These are phyloP conservation scores for Chrysoporthe puriensis DNA, from an alignment of 2,329 filamentous ascomycete genomes.

Conservation along the genomic window DNA sequence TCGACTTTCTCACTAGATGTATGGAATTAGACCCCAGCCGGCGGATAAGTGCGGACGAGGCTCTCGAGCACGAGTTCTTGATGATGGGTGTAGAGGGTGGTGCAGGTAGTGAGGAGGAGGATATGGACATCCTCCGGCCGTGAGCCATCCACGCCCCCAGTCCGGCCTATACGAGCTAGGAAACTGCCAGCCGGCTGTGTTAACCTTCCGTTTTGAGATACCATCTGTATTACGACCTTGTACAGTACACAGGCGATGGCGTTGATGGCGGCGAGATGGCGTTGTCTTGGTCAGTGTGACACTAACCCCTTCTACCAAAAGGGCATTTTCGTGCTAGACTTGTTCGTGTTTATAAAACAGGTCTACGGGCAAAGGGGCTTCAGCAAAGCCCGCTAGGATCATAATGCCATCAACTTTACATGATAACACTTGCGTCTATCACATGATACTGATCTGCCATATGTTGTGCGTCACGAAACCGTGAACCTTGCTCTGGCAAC, in stretches of 20 bases:
- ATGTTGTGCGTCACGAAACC: background rate
- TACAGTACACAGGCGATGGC: background rate
- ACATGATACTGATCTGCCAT: background rate
- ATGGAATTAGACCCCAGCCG: constrained; percentile 76
- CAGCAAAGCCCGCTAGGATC: background rate
- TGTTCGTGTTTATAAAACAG: background rate
- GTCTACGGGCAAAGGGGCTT: background rate
- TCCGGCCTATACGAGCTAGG: background rate
- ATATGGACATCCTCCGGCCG: constrained; percentile 52
- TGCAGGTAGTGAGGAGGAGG: constrained; percentile 52
- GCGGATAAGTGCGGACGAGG: constrained; percentile 75
- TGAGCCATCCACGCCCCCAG: background rate
- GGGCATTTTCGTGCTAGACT: background rate
- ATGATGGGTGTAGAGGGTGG: constrained; percentile 40
- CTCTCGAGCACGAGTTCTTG: constrained; percentile 74
- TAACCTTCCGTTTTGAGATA: background rate
- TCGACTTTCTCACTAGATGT: constrained; percentile 72
- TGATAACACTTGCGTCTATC: background rate
- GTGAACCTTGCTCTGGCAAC: too few relatives aligned
- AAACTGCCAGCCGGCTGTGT: background rate
- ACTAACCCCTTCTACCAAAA: background rate
- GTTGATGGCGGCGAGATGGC: background rate
- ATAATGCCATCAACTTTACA: background rate
- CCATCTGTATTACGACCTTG: background rate
- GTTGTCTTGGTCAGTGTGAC: background rate